phyloP scores from a whole-genome alignment of 2,329 filamentous ascomycete species.

The Xylaria sp. region DNA sequence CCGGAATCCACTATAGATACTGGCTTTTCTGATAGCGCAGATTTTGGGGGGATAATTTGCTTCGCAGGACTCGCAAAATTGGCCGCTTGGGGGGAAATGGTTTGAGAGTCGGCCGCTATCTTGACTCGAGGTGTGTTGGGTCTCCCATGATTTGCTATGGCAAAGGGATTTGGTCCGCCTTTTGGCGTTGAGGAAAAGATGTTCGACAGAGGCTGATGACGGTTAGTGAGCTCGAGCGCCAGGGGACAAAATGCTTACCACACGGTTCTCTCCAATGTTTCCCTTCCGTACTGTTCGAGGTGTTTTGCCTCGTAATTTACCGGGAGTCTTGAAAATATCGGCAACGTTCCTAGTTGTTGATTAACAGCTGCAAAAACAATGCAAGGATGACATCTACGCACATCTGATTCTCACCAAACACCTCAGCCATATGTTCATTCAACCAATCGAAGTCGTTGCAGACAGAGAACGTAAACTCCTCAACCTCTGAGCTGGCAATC shows the following conservation, averaged over 20 bases:
- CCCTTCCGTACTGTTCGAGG: constrained; percentile 72
- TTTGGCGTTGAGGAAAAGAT: constrained; percentile 63
- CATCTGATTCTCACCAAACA: constrained; percentile 87
- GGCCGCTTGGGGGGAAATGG: constrained; percentile 40
- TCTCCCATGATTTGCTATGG: constrained; percentile 53
- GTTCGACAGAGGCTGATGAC: constrained; percentile 61
- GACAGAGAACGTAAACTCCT: constrained; percentile 91
- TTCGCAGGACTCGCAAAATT: constrained; percentile 45
- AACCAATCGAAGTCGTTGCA: constrained; percentile 97
- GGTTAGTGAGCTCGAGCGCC: constrained; percentile 21
- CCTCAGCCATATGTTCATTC: constrained; percentile 96
- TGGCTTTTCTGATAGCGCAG: constrained; percentile 34
- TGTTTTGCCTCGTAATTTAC: constrained; percentile 81
- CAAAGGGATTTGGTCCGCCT: constrained; percentile 59
- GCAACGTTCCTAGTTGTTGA: constrained; percentile 72
- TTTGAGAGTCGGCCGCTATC: constrained; percentile 59
- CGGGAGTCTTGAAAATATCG: constrained; percentile 95
- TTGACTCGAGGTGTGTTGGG: constrained; percentile 63
- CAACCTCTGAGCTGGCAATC: constrained; percentile 79
- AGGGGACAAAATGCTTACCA: constrained; percentile 56
- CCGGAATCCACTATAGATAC: constrained; percentile 65
- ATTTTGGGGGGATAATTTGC: constrained; percentile 42
- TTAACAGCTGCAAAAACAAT: constrained; percentile 37
- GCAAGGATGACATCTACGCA: constrained; percentile 54
- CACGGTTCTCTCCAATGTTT: constrained; percentile 62